Evolutionary conservation across 768 basidiomycete genomes (phyloP), one percentile per base, ranked within the genome.

Genomic region (Pulveroboletus sp.): DNA sequence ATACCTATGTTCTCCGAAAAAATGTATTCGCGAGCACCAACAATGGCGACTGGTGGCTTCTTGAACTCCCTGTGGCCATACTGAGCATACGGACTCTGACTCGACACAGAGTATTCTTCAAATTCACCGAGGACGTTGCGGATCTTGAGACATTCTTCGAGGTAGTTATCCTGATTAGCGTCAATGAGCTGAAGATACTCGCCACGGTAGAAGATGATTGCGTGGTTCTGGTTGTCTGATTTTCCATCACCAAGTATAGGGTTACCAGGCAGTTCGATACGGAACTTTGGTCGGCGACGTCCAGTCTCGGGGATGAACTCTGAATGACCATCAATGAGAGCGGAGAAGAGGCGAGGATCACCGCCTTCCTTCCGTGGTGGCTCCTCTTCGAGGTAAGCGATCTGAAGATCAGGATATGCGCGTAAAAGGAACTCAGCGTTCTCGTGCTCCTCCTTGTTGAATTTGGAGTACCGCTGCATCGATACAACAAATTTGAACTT

Each of bases 1-100:
- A 98, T 95, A 77, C 96, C 96, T 56, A 98, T 98, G 66, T 97
- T 97, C 75, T 99, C 96, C 46, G 96, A 98, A 74, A 99, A 99
- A 67, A 99, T 97, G 71, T 99, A 99, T 76, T 99, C 95, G 72
- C 96, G 84, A 9, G 96, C 95, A 69, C 95, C 96, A 56, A 99
- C 89, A 56, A 99, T 99, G 14, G 96, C 95, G 18, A 98, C 88
- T 15, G 96, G 96, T 18, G 89, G 69, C 53, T 81, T 80, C 65
- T 82, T 82, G 78, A 95, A 91, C 58, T 96, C 91, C 69, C 89
- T 84, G 62, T 87, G 83, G 53, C 83, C 84, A 81, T 88, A 92
- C 54, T 88, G 88, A 7, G 87, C 84, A 67, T 99, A 98, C 6
- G 96, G 96, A 59, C 84, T 93, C 72, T 93, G 88, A 53, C 74